Evolutionary conservation across 352 stramenopile species (phyloP).

Genomic region (Phytophthora brassicae): DNA sequence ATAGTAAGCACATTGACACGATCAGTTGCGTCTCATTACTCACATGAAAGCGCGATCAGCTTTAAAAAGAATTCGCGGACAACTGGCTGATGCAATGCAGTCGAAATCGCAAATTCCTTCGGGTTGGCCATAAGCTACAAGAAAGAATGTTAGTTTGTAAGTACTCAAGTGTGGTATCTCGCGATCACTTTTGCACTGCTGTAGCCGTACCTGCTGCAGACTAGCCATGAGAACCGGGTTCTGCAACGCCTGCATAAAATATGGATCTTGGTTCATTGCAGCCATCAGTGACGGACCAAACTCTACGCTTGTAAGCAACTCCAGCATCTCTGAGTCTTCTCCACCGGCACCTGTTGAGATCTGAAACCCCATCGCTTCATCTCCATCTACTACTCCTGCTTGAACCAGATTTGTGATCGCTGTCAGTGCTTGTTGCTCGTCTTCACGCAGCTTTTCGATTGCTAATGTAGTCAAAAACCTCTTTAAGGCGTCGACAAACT

Average conservation of each 20-base stretch:
- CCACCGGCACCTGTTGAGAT: background rate
- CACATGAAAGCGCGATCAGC: slow-evolving; percentile 64
- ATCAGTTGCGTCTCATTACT: slow-evolving; percentile 5
- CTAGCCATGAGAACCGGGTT: slow-evolving; percentile 53
- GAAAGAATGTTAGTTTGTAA: slow-evolving; percentile 1
- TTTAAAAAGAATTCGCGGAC: slow-evolving; percentile 64
- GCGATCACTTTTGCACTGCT: background rate
- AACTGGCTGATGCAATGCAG: slow-evolving; percentile 35
- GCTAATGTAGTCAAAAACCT: slow-evolving; percentile 38
- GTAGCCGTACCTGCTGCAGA: slow-evolving; percentile 55
- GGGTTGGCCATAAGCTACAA: slow-evolving; percentile 60
- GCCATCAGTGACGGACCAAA: slow-evolving; percentile 52
- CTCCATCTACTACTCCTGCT: slow-evolving; percentile 18
- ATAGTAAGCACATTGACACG: background rate
- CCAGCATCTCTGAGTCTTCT: slow-evolving; percentile 37
- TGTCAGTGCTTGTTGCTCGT: slow-evolving; percentile 18
- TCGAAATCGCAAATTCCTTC: slow-evolving; percentile 37
- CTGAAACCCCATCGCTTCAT: slow-evolving; percentile 10
- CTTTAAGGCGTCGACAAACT: slow-evolving; percentile 37
- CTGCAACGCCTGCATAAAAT: slow-evolving; percentile 55
- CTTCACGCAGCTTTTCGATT: slow-evolving; percentile 24
- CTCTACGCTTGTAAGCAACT: slow-evolving; percentile 48
- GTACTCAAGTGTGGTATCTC: background rate
- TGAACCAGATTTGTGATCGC: slow-evolving; percentile 27
- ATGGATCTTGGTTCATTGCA: slow-evolving; percentile 62